Evolutionary conservation across 768 basidiomycete species (phyloP), one percentile per base, ranked within the genome.

Genomic region (Amanita rubescens): DNA sequence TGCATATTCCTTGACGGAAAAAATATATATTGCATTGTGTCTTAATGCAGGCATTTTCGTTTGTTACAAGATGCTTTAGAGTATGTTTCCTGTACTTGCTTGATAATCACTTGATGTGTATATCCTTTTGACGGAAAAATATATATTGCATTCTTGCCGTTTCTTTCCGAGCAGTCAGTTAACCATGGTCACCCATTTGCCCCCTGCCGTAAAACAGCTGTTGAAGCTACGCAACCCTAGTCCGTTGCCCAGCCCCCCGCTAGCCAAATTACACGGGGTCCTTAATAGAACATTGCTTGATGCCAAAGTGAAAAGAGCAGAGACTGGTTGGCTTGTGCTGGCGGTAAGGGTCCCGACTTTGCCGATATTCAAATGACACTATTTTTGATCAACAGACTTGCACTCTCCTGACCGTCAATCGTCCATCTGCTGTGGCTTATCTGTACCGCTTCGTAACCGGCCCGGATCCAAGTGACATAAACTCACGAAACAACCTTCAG

Each of bases 301-400:
- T 63, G 90, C 90, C 25, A 74, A 72, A 62, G 67, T 69, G 42
- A 79, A 76, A 57, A 82, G 78, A 15, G 87, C 81, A 30, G 83
- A 84, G 69, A 84, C 80, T 10, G 88, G 84, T 43, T 92, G 90
- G 90, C 76, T 92, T 17, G 88, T 89, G 48, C 74, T 91, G 20
- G 76, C 87, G 59, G 90, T 86, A 67, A 63, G 78, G 66, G 53
- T 34, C 11, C 30, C 56, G 20, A 17, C 25, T 22, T 24, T 14
- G 22, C 22, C 4, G 35, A 33, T 41, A 45, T 49, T n/a, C 17
- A 56, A 45, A 56, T 51, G 38, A 43, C 42, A 30, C 27, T 30
- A 8, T 27, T 27, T 50, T 27, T 25, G 25, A 38, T n/a, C 17
- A 51, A 56, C 66, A 91, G 84, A 90, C 90, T 51, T 92, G 89